These are phyloP conservation scores for Singerocomus inundabilis DNA, from an alignment of 1,284 basidiomycete genomes.

Conservation along the genomic window DNA sequence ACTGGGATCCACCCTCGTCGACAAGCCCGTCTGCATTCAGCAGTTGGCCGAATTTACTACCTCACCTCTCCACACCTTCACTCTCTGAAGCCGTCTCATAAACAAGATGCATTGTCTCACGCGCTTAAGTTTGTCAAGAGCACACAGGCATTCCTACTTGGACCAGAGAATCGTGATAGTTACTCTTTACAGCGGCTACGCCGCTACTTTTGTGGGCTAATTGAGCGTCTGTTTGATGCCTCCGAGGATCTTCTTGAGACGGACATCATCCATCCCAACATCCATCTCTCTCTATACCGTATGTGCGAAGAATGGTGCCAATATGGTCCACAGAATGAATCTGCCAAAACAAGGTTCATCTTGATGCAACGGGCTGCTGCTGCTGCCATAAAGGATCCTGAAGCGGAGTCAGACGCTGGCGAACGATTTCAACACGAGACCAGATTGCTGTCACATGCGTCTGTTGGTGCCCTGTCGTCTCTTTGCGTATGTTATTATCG, in stretches of 20 bases:
- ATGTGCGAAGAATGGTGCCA: slow-evolving; percentile 95
- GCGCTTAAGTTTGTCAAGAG: slow-evolving; percentile 86
- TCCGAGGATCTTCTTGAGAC: slow-evolving; percentile 70
- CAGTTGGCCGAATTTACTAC: slow-evolving; percentile 88
- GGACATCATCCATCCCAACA: slow-evolving; percentile 73
- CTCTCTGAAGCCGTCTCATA: slow-evolving; percentile 65
- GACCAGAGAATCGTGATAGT: slow-evolving; percentile 72
- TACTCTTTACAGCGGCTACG: slow-evolving; percentile 81
- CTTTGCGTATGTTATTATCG: slow-evolving; percentile 65
- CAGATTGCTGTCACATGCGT: slow-evolving; percentile 70
- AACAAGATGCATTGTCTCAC: slow-evolving; percentile 73
- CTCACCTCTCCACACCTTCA: slow-evolving; percentile 80
- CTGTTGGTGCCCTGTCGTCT: slow-evolving; percentile 81
- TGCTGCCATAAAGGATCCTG: slow-evolving; percentile 47
- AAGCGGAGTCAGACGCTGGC: slow-evolving; percentile 50
- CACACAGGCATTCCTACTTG: slow-evolving; percentile 75
- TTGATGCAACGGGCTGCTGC: slow-evolving; percentile 74
- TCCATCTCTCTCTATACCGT: slow-evolving; percentile 79
- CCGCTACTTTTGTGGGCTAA: slow-evolving; percentile 86
- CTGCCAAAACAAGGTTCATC: slow-evolving; percentile 70
- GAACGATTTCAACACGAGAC: slow-evolving; percentile 77
- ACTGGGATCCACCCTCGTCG: slow-evolving; percentile 59
- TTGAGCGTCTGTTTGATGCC: slow-evolving; percentile 83
- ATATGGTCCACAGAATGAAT: slow-evolving; percentile 74
- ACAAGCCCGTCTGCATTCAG: slow-evolving; percentile 82